Evolutionary conservation across 345 rosid genomes (phyloP).

Genomic region (Hibiscus trionum): DNA sequence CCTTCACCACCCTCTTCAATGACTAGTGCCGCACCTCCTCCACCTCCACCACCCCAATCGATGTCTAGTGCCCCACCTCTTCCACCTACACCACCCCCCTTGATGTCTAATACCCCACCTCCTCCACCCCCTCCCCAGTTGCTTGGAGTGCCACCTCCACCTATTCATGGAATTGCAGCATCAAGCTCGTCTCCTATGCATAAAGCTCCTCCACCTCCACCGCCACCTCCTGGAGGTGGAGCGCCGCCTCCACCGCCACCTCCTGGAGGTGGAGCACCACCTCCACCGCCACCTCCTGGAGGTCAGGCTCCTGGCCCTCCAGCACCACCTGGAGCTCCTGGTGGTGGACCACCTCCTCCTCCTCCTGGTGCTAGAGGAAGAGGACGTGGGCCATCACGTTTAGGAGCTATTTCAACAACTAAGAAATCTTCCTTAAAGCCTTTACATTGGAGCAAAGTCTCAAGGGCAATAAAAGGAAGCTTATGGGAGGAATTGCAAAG

Average conservation of each 20-base stretch:
- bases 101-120: background rate
- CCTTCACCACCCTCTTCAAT: background rate
- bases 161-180: background rate
- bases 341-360: constrained; percentile 61
- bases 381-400: constrained; percentile 69
- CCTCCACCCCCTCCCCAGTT: constrained; percentile 7
- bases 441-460: background rate
- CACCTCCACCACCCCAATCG: background rate
- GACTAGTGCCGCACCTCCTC: background rate
- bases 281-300: constrained; percentile 36
- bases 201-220: background rate
- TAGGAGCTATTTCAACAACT: constrained; percentile 18
- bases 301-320: constrained; percentile 40
- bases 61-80: background rate
- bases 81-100: background rate
- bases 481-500: background rate
- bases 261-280: constrained; percentile 26
- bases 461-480: background rate
- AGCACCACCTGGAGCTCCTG: constrained; percentile 61
- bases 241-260: constrained; percentile 39
- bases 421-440: background rate
- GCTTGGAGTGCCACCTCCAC: constrained; percentile 19
- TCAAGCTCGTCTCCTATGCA: constrained; percentile 12
- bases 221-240: constrained; percentile 16
- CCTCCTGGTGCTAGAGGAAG: constrained; percentile 45